Evolutionary conservation across 108 stramenopile genomes (phyloP).

Genomic region (Skeletonema costatum): DNA sequence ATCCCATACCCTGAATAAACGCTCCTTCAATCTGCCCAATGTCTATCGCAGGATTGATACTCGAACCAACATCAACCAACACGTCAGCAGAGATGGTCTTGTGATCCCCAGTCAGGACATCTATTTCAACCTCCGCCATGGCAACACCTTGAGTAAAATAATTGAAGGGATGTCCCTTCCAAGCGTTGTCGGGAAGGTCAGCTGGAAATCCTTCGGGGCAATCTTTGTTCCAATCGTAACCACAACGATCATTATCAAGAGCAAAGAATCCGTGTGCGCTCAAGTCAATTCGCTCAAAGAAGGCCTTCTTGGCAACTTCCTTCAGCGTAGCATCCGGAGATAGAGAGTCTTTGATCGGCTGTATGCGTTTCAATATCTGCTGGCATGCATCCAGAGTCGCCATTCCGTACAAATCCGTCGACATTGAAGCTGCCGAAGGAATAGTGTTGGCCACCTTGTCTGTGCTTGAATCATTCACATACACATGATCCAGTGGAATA

Average conservation of each 20-base stretch:
- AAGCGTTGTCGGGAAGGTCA: constrained; percentile 82
- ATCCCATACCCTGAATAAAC: constrained; percentile 95
- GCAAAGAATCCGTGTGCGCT: constrained; percentile 94
- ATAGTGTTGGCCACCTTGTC: constrained; percentile 91
- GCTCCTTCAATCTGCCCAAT: constrained; percentile 98
- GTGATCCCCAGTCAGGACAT: constrained; percentile 90
- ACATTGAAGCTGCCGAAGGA: constrained; percentile 92
- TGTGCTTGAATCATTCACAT: constrained; percentile 91
- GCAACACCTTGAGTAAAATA: constrained; percentile 94
- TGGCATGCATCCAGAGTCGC: constrained; percentile 93
- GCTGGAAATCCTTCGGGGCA: constrained; percentile 70
- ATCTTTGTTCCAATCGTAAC: constrained; percentile 80
- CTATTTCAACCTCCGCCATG: constrained; percentile 89
- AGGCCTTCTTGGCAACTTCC: constrained; percentile 82
- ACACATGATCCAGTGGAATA: constrained; percentile 82
- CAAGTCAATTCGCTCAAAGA: constrained; percentile 85
- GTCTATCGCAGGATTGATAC: constrained; percentile 95
- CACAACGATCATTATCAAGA: constrained; percentile 72
- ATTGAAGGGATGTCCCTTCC: constrained; percentile 93
- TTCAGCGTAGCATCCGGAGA: constrained; percentile 63
- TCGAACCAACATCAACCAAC: constrained; percentile 86
- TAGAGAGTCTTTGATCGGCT: constrained; percentile 80
- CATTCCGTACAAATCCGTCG: constrained; percentile 96
- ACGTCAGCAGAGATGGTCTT: constrained; percentile 82
- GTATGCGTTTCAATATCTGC: constrained; percentile 81